Evolutionary conservation across 768 basidiomycete genomes (phyloP).

Genomic region (Hemileccinum rubropunctum): DNA sequence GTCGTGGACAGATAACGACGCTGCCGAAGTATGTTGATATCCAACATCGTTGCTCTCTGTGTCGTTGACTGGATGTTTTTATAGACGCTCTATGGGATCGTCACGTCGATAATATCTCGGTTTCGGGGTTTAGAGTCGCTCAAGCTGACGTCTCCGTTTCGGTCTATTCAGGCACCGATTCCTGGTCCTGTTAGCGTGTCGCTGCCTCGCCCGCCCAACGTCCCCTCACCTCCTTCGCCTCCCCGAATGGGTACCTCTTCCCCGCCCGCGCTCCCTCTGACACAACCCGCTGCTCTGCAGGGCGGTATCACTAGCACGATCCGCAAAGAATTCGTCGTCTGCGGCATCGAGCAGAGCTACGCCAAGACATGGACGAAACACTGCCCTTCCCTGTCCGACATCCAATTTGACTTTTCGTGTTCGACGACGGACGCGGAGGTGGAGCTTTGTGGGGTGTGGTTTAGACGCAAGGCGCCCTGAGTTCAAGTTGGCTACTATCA

Average conservation of each 20-base stretch:
- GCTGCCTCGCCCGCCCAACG: neutral
- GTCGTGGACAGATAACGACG: constrained; percentile 25
- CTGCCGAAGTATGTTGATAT: constrained; percentile 23
- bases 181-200: constrained; percentile 6
- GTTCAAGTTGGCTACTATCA: neutral
- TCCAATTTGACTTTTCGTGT: constrained; percentile 32
- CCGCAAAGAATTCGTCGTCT: constrained; percentile 29
- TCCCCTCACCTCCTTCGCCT: constrained; percentile 7
- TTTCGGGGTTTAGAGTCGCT: constrained; percentile 28
- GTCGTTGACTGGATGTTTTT: neutral
- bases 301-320: neutral
- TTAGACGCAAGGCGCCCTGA: constrained; percentile 19
- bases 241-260: neutral
- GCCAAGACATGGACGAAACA: constrained; percentile 29
- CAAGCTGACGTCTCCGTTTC: constrained; percentile 32
- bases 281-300: neutral
- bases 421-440: constrained; percentile 24
- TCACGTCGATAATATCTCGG: constrained; percentile 32
- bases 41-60: neutral
- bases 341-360: constrained; percentile 23
- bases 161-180: constrained; percentile 21
- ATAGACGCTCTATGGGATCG: constrained; percentile 28
- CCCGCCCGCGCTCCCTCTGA: neutral
- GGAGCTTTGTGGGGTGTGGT: constrained; percentile 32
- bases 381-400: constrained; percentile 25